Conservation (phyloP, 495 filamentous ascomycete species). For the Aspergillus cristatus region DNA sequence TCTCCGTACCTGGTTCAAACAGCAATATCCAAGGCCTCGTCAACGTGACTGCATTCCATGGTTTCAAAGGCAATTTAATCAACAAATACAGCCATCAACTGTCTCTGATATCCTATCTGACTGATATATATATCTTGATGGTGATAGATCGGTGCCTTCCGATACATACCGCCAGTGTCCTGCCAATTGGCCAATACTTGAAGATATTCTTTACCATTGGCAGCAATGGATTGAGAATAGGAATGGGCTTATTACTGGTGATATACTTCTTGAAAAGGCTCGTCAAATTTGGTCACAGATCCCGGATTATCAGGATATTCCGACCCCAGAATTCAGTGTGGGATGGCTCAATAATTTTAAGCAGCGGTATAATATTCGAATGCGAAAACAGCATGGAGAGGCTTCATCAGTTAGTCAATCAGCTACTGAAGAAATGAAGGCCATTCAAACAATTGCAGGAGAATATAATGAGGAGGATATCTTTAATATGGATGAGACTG, state of each 20-base stretch:
- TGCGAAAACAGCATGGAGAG: not conserved
- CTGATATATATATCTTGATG: slow-evolving; percentile 6
- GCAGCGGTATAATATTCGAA: slow-evolving; percentile 7
- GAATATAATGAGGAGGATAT: slow-evolving; percentile 15
- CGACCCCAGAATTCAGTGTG: slow-evolving; percentile 13
- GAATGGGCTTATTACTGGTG: slow-evolving; percentile 2
- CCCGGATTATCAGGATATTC: slow-evolving; percentile 8
- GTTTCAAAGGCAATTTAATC: slow-evolving; percentile 2
- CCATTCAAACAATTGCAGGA: slow-evolving; percentile 6
- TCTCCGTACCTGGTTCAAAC: slow-evolving; percentile 5
- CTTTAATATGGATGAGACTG: slow-evolving; percentile 20
- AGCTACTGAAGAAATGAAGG: slow-evolving; percentile 5
- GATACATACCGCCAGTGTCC: not conserved
- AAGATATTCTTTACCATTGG: slow-evolving; percentile 11
- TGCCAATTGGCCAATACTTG: slow-evolving; percentile 13
- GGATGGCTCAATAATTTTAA: slow-evolving; percentile 20
- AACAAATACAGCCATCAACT: slow-evolving; percentile 2
- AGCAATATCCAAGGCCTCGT: slow-evolving; percentile 3
- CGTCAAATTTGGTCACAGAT: slow-evolving; percentile 12
- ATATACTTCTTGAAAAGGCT: slow-evolving; percentile 10
- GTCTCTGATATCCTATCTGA: slow-evolving; percentile 5
- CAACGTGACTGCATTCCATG: slow-evolving; percentile 3
- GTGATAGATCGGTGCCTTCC: not conserved
- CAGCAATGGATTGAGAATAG: slow-evolving; percentile 5
- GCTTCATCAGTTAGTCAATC: not conserved